Conservation (phyloP, 2,329 filamentous ascomycete species). For the Chalara sp. region DNA sequence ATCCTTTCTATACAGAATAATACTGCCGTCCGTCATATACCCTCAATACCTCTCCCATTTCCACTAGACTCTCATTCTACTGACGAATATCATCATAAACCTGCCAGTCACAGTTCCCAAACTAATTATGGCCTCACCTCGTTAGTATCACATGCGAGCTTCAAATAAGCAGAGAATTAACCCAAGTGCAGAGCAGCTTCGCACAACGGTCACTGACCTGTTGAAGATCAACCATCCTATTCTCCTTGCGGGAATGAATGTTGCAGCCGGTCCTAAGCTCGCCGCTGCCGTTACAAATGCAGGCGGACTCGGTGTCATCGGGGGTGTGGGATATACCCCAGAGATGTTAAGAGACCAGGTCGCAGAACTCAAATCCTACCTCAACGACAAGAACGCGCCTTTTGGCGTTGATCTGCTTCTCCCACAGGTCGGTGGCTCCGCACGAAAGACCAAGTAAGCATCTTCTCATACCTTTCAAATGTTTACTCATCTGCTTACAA, state of each 20-base stretch:
- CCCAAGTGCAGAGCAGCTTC: constrained; percentile 64
- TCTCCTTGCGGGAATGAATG: constrained; percentile 97
- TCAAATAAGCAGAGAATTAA: background rate
- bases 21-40: constrained; percentile 1
- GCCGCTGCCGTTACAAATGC: constrained; percentile 96
- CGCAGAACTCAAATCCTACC: constrained; percentile 81
- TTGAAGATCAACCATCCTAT: constrained; percentile 97
- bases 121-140: constrained; percentile 67
- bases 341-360: constrained; percentile 97
- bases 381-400: constrained; percentile 85
- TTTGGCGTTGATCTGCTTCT: constrained; percentile 93
- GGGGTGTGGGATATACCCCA: constrained; percentile 91
- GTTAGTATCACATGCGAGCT: constrained; percentile 44
- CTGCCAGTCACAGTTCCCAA: background rate
- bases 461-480: constrained; percentile 4
- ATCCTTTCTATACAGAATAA: background rate
- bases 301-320: constrained; percentile 92
- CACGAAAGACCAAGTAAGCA: constrained; percentile 83
- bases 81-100: too few relatives aligned
- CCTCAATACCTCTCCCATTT: background rate
- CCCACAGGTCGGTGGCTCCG: constrained; percentile 88
- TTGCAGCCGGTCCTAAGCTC: constrained; percentile 91
- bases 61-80: constrained; percentile 1
- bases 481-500: constrained; percentile 16
- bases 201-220: constrained; percentile 88